Conservation (phyloP, 2,329 filamentous ascomycete species). For the Pestalotiopsis fici region DNA sequence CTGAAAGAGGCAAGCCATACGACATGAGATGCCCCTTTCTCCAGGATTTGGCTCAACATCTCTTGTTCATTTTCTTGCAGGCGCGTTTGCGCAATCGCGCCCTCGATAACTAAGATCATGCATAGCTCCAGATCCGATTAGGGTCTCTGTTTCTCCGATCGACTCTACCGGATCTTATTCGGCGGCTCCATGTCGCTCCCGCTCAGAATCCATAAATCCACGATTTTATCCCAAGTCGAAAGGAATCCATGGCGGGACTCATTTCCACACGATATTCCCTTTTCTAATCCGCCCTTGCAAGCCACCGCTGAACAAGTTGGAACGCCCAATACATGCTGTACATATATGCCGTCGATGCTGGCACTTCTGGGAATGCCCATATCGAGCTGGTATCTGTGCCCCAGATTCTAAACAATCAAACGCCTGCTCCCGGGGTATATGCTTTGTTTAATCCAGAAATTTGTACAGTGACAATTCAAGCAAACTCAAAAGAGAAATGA, state of each 20-base stretch:
- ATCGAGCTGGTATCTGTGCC: neutral
- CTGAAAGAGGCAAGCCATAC: neutral
- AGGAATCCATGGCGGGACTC: neutral
- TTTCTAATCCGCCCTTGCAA: neutral
- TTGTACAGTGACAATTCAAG: neutral
- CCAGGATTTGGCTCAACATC: neutral
- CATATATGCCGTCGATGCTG: neutral
- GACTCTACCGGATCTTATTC: neutral
- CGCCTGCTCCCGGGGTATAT: conserved; percentile 10
- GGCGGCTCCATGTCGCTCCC: neutral
- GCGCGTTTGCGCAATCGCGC: neutral
- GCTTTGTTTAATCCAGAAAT: neutral
- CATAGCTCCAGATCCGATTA: neutral
- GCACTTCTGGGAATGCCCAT: neutral
- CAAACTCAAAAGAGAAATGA: neutral
- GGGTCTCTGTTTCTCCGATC: neutral
- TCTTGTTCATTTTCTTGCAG: neutral
- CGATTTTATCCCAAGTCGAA: neutral
- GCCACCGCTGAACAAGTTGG: neutral
- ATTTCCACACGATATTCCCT: neutral
- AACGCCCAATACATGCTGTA: neutral
- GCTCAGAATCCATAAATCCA: neutral
- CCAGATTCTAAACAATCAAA: neutral
- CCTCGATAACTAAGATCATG: neutral
- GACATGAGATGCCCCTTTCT: no score